These are phyloP conservation scores for Boletus rufocinnamomeus DNA, from an alignment of 768 basidiomycete species.

Conservation along the genomic window DNA sequence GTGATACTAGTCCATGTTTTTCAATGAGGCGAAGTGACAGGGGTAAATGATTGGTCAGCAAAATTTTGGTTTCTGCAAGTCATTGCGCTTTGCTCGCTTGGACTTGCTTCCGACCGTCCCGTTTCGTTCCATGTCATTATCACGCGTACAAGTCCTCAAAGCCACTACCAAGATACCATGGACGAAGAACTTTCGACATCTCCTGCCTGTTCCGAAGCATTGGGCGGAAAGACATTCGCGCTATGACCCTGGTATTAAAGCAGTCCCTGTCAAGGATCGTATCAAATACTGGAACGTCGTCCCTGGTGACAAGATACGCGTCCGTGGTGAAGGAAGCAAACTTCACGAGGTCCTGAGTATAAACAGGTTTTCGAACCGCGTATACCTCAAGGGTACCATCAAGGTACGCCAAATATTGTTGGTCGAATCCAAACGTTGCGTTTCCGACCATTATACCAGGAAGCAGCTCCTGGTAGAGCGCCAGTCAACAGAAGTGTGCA, in stretches of 20 bases:
- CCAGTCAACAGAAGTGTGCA: constrained; percentile 47
- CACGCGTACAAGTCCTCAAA: constrained; percentile 41
- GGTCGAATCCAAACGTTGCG: neutral
- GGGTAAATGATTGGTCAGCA: constrained; percentile 25
- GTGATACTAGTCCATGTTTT: neutral
- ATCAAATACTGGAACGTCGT: constrained; percentile 89
- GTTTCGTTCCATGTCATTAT: constrained; percentile 28
- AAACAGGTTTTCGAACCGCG: constrained; percentile 69
- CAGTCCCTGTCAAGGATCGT: constrained; percentile 62
- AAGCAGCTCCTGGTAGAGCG: constrained; percentile 24
- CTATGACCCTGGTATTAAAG: constrained; percentile 48
- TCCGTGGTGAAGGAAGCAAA: constrained; percentile 63
- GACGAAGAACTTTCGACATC: constrained; percentile 68
- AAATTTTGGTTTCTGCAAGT: neutral
- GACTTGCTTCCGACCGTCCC: neutral
- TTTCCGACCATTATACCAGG: constrained; percentile 18
- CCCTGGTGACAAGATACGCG: constrained; percentile 76
- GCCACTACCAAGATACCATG: constrained; percentile 56
- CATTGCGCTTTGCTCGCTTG: neutral
- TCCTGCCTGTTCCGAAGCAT: constrained; percentile 59
- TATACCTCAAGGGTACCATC: constrained; percentile 53
- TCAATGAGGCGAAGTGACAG: neutral
- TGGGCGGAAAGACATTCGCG: constrained; percentile 48
- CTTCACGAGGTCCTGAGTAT: constrained; percentile 73
- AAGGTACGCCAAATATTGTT: constrained; percentile 27